Base-by-base conservation (phyloP, 306 rosid genomes). In the Abrus precatorius region DNA sequence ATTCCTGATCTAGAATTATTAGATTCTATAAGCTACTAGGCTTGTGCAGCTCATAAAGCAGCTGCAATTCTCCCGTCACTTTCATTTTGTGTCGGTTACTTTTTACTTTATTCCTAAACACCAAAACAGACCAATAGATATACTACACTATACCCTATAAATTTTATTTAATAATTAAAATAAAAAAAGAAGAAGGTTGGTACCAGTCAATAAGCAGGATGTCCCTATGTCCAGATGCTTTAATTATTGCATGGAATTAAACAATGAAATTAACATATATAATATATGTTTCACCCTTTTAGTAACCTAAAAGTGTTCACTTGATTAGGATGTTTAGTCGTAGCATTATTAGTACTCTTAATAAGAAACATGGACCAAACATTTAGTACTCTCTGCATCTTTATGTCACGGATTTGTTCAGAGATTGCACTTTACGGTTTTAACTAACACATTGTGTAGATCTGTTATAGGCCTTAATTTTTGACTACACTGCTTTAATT, bases 51-150 rank as follows among this genome's bases (percentile, higher is more conserved):
- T 30, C 72, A 62, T 77, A 88, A 85, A 85, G 87, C 79, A 82
- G 56, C 52, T 54, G 45, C 78, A 47, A 44, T 78, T 78, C 81
- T 36, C 80, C 48, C 63, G 64, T 91, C 91, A 71, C 93, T 90
- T 86, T 88, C 85, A 80, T 85, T 84, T 38, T 85, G 82, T 88
- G 94, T 87, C 94, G 87, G 89, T 57, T 53, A 77, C 97, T 85
- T 95, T 95, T 88, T 73, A 54, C 97, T 95, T 95, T 95, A 95
- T 95, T 94, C 92, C 84, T 75, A 49, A 65, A 77, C 79, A 84
- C 34, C 49, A 69, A 77, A 81, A 75, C 59, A 78, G 78, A 72
- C 80, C 71, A 80, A 55, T 78, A 59, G 78, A 69, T 82, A 81
- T 36, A 12, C 1, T 44, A 43, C 43, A 74, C 78, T 44, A 54